Evolutionary conservation across 257 asterid species (phyloP), one percentile per base, ranked within the genome.

Genomic region (Lithospermum erythrorhizon): DNA sequence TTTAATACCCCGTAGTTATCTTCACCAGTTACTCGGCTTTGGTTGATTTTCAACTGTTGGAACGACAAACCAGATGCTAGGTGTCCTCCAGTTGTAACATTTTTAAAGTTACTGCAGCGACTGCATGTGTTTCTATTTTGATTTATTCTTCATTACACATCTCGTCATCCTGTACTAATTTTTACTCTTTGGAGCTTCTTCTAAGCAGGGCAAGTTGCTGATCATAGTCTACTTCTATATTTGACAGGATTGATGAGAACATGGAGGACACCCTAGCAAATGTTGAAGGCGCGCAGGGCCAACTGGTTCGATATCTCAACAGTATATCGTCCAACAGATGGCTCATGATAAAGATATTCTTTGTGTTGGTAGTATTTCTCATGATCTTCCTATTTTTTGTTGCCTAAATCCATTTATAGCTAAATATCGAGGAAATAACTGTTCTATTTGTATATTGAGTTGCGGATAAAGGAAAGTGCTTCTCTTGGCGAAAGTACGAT

Each of bases 291-390:
- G 97, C 97, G 23, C 97, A 87, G 65, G 94, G 89, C 32, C 91
- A 93, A 61, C 65, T 90, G 70, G 89, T 83, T 76, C 85, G 81
- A 89, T 90, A 90, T 71, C 86, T 90, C 70, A 90, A 87, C 61
- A 85, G 94, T 80, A 87, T 90, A 81, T 90, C 97, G n/a, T 87
- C 96, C 4, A 90, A 90, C 74, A 71, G 97, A 69, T 90, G 97
- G 97, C 78, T 90, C 75, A 90, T 90, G 97, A 87, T 90, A 76
- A 90, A 90, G 81, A 85, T 90, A 77, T 90, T 83, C 76, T 87
- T 83, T 76, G 96, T 85, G 63, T 70, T 90, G 79, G 77, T 90
- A 63, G 85, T 83, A 83, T 90, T 83, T 72, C 95, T 90, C 73
- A 85, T 81, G 91, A 82, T 90, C 75, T 90, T 90, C 85, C 80